Evolutionary conservation across 202 grass and related monocot species (phyloP), one percentile per base, ranked within the genome.

Genomic region (Zoysia matrella): DNA sequence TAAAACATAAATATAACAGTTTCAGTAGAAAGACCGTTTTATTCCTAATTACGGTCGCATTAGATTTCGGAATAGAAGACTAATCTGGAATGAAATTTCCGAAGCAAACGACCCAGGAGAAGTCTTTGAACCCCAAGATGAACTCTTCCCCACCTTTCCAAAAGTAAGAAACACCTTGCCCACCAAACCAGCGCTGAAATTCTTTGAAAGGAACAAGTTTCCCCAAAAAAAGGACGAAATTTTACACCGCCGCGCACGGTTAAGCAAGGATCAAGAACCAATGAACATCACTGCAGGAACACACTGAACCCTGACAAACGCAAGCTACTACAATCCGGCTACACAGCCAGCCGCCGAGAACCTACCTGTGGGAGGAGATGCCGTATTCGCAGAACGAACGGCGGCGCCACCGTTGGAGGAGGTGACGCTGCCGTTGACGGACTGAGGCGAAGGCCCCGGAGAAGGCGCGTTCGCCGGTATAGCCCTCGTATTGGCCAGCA

Each of bases 291-390:
- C 42, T 6, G 52, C 14, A 51, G 58, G 6, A 67, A 51, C 68
- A 75, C 52, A 12, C 4, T 6, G 7, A 71, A 44, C 22, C 22
- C 22, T 22, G 22, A 22, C 22, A 65, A 56, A 70, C 1, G 30
- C 50, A 51, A 36, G 2, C 3, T 16, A 68, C 13, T 58, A 83
- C 60, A 22, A 22, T 22, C 22, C 22, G 22, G 22, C 22, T 22
- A 22, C 22, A 22, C 22, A 22, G 22, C 22, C 22, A 22, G 22
- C 22, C 22, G 22, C 44, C 40, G 30, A 65, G 42, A 70, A 18
- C 81, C 42, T 91, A 93, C 94, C 94, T 14, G 41, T 11, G 81
- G 91, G 86, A 89, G 84, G 54, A 69, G 86, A 66, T 13, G 75
- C 67, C 22, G 65, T 42, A 60, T 72, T 78, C 0, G 88, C 39